Evolutionary conservation across 139 green algal genomes (phyloP).

Genomic region (Coelastrella sp.): DNA sequence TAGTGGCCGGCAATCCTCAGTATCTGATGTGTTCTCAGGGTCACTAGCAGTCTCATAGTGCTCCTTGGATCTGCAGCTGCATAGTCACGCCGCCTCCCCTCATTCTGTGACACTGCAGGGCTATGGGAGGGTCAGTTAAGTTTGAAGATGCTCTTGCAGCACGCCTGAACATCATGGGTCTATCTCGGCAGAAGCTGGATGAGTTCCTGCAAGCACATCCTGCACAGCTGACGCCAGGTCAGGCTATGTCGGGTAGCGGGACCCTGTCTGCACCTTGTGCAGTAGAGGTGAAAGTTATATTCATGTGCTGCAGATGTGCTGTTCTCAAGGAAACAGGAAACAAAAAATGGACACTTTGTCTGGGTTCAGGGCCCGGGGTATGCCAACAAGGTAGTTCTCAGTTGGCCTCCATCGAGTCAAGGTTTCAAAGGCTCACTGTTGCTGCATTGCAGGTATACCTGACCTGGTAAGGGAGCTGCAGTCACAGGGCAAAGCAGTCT

Average conservation of each 20-base stretch:
- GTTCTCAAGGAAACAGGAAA: too few relatives aligned
- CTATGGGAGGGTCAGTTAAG: constrained; percentile 91
- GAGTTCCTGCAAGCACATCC: constrained; percentile 82
- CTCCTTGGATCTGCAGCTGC: neutral
- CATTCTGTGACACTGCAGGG: constrained; percentile 60
- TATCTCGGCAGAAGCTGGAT: constrained; percentile 69
- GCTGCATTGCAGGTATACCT: constrained; percentile 80
- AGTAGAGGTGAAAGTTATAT: too few relatives aligned
- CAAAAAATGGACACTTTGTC: too few relatives aligned
- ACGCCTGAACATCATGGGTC: constrained; percentile 88
- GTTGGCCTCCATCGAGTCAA: too few relatives aligned
- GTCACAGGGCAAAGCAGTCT: constrained; percentile 79
- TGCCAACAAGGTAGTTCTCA: too few relatives aligned
- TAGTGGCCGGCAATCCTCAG: too few relatives aligned
- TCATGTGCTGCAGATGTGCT: too few relatives aligned
- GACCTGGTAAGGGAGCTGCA: constrained; percentile 85
- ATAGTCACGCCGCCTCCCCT: neutral
- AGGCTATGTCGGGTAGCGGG: neutral
- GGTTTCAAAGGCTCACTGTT: neutral
- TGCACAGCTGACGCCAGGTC: constrained; percentile 53
- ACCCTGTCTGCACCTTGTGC: neutral
- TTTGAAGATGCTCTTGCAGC: constrained; percentile 92
- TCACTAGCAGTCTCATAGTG: too few relatives aligned
- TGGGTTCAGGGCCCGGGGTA: too few relatives aligned
- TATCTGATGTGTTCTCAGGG: too few relatives aligned